Percentiles rank a stretch among this genome's conserved stretches.
phyloP scores from a whole-genome alignment of 176 grass and related monocot genomes.

The Saccharum officinarum region DNA sequence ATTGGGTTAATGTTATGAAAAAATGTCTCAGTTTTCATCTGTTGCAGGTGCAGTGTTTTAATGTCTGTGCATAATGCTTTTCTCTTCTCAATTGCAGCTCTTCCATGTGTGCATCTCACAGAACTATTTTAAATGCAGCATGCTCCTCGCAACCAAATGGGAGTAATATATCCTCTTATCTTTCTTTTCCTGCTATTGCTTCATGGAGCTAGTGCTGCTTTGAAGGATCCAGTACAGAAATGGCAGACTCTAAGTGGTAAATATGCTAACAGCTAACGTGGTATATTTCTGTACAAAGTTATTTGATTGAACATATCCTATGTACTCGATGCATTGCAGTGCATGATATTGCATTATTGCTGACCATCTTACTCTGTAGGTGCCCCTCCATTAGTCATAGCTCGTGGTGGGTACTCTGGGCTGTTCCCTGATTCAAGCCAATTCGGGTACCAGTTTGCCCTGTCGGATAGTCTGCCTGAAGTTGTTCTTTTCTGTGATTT shows the following conservation, averaged over 20 bases:
- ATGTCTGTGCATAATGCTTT: not conserved
- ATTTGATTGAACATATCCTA: not conserved
- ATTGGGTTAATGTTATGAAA: not conserved
- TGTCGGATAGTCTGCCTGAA: constrained; percentile 43
- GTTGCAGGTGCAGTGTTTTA: not conserved
- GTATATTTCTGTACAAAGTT: not conserved
- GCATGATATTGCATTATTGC: not conserved
- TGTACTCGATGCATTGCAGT: not conserved
- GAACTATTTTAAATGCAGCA: constrained; percentile 30
- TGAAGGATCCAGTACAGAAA: constrained; percentile 36
- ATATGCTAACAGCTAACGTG: constrained; percentile 12
- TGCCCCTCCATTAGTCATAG: constrained; percentile 59
- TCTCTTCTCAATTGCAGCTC: not conserved
- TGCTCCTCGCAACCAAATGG: constrained; percentile 52
- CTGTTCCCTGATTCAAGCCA: constrained; percentile 72
- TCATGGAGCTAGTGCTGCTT: constrained; percentile 48
- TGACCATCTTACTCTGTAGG: constrained; percentile 35
- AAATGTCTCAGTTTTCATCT: not conserved
- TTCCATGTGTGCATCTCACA: not conserved
- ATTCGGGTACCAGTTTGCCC: constrained; percentile 51
- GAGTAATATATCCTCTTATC: constrained; percentile 37
- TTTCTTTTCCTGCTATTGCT: constrained; percentile 51
- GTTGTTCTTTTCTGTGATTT: constrained; percentile 64
- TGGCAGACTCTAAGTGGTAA: constrained; percentile 77
- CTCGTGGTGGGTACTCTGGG: constrained; percentile 81